These are phyloP conservation scores for Claviceps paspali DNA, from an alignment of 2,329 filamentous ascomycete species.

Conservation along the genomic window DNA sequence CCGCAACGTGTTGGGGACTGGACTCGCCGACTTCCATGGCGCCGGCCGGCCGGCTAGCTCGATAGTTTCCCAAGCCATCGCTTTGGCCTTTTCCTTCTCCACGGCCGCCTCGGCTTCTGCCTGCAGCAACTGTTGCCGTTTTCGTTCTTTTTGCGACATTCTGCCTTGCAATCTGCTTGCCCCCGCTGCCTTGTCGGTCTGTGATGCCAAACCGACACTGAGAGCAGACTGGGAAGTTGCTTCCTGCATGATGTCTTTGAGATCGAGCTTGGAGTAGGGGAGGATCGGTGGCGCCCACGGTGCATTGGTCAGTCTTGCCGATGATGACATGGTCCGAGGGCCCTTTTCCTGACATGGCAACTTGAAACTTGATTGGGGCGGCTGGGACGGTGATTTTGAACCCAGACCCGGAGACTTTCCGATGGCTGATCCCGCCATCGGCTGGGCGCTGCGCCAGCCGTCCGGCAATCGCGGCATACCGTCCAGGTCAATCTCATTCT, in stretches of 20 bases:
- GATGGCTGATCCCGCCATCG: not conserved
- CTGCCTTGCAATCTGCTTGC: constrained; percentile 34
- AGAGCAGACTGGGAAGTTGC: constrained; percentile 36
- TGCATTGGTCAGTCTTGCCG: constrained; percentile 13
- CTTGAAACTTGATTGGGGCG: not conserved
- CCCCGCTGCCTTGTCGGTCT: constrained; percentile 26
- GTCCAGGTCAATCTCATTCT: constrained; percentile 13
- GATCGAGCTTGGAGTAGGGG: constrained; percentile 48
- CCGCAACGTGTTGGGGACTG: constrained; percentile 31
- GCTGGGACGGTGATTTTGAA: not conserved
- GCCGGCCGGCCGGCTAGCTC: constrained; percentile 24
- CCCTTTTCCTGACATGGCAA: not conserved
- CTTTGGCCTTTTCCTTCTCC: constrained; percentile 14
- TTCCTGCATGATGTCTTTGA: constrained; percentile 61
- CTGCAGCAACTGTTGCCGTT: constrained; percentile 61
- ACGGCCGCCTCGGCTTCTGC: constrained; percentile 28
- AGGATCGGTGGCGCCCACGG: constrained; percentile 38
- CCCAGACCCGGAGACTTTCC: not conserved
- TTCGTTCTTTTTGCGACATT: constrained; percentile 84
- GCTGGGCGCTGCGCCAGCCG: constrained; percentile 13
- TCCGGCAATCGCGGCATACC: constrained; percentile 16
- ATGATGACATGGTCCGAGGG: not conserved
- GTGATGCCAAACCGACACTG: constrained; percentile 37
- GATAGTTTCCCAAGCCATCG: constrained; percentile 30
- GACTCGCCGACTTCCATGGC: constrained; percentile 51